Evolutionary conservation across 495 filamentous ascomycete genomes (phyloP).

Genomic region (Aspergillus asperescens): DNA sequence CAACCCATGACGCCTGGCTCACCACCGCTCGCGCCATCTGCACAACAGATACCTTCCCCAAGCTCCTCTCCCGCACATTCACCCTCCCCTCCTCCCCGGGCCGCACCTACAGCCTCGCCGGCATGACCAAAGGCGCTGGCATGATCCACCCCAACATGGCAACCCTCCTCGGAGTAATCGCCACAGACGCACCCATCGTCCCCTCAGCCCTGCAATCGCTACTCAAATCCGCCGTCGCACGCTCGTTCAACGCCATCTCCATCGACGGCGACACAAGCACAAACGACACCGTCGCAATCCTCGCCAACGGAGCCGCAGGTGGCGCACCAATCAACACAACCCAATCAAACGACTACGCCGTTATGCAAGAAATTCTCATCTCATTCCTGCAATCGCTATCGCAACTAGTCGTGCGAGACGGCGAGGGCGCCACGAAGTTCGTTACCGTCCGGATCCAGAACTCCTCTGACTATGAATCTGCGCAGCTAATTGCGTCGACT

Average conservation of each 20-base stretch:
- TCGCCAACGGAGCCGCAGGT: slow-evolving; percentile 91
- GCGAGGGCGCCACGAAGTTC: slow-evolving; percentile 97
- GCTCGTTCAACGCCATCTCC: slow-evolving; percentile 94
- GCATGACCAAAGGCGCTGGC: slow-evolving; percentile 96
- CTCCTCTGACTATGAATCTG: slow-evolving; percentile 59
- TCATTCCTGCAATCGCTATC: slow-evolving; percentile 77
- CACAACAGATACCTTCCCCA: slow-evolving; percentile 98
- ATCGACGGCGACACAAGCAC: slow-evolving; percentile 96
- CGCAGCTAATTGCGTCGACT: slow-evolving; percentile 68
- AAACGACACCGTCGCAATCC: slow-evolving; percentile 90
- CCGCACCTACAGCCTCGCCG: slow-evolving; percentile 73
- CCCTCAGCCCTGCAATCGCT: slow-evolving; percentile 60
- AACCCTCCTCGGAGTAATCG: slow-evolving; percentile 87
- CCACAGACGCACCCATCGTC: slow-evolving; percentile 83
- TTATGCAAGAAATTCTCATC: slow-evolving; percentile 64
- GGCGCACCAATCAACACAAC: slow-evolving; percentile 56
- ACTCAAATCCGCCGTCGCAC: slow-evolving; percentile 69
- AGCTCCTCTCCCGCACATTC: slow-evolving; percentile 82
- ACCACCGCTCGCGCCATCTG: slow-evolving; percentile 86
- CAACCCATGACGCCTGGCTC: slow-evolving; percentile 81
- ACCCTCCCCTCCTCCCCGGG: slow-evolving; percentile 73
- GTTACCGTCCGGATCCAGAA: slow-evolving; percentile 84
- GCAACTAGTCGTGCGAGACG: slow-evolving; percentile 90
- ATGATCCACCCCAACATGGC: slow-evolving; percentile 99
- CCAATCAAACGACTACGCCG: slow-evolving; percentile 56